phyloP scores from a whole-genome alignment of 2,329 filamentous ascomycete genomes.

The Beauveria australis region DNA sequence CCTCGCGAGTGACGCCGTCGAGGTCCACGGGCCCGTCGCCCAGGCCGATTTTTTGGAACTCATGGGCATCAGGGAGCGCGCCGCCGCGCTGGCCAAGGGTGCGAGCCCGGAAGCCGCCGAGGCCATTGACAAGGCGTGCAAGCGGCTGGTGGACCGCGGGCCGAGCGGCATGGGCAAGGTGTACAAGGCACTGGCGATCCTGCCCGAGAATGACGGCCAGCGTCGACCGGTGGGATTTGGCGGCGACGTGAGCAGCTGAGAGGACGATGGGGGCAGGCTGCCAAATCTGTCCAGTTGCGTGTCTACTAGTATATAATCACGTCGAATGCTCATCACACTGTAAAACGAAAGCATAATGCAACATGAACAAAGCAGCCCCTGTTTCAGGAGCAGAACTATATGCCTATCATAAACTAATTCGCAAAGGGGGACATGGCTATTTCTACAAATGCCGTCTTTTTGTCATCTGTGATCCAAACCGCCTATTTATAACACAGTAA shows the following conservation, averaged over 20 bases:
- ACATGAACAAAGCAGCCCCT: neutral
- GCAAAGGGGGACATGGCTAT: neutral
- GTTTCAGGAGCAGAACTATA: neutral
- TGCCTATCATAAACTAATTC: neutral
- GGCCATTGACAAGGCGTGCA: constrained; percentile 67
- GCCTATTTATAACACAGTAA: neutral
- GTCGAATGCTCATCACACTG: neutral
- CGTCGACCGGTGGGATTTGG: constrained; percentile 88
- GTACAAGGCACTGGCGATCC: constrained; percentile 86
- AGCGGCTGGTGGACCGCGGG: constrained; percentile 72
- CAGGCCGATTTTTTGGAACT: constrained; percentile 71
- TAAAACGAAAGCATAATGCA: neutral
- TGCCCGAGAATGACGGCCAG: constrained; percentile 68
- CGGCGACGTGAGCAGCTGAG: constrained; percentile 44
- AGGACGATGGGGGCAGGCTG: neutral
- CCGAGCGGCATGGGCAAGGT: constrained; percentile 86
- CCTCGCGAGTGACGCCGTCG: constrained; percentile 66
- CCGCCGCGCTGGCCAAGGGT: constrained; percentile 53
- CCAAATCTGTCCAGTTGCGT: neutral
- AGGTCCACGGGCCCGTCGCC: constrained; percentile 86
- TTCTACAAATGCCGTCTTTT: neutral
- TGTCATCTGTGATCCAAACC: neutral
- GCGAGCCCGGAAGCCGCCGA: constrained; percentile 38
- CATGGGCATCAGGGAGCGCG: constrained; percentile 79
- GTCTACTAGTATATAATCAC: neutral